Base-by-base conservation (phyloP, 352 stramenopile species). In the Phytopythium boreale region DNA sequence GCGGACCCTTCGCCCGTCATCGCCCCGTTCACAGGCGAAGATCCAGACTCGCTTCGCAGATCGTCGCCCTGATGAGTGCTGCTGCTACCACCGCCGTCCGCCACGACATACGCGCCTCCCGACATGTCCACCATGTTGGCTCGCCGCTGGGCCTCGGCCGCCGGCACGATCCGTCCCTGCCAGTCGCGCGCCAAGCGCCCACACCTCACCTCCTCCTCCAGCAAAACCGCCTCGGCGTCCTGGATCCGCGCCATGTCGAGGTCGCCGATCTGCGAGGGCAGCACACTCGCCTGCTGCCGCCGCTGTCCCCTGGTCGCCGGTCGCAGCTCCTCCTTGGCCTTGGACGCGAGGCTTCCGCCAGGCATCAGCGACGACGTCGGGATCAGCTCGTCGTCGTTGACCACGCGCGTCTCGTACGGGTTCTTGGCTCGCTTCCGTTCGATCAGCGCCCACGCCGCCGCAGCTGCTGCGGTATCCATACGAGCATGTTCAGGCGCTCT, bases 321-420 rank as follows among this genome's bases (percentile, higher is more conserved):
- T 5, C 55, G 11, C 20, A 15, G n/a, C 14, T 34, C 55, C 12
- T 60, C 36, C 34, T 36, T 50, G 55, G 62, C 58, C 47, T 71
- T 78, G 4, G 52, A 39, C 56, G 57, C 44, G 22, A 67, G 41
- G 27, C 58, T n/a, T n/a, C n/a, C 57, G 63, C 60, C 47, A 43
- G 37, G 64, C 68, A 14, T 29, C 53, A 29, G 55, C 1, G 60
- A 29, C 11, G 75, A 39, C 12, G 75, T 66, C 1, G 82, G 75
- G 4, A 96, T 58, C 2, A 94, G 75, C 36, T 92, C 85, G 59
- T 95, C 80, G 61, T 96, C 88, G 31, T 96, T 97, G 34, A 97
- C 19, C 8, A 97, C 69, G 0, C 87, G 82, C 2, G 86, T 97
- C 39, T 92, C 79, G 68, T 96, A 97, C 31, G 83, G 78, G 36